Conservation (phyloP, 768 basidiomycete genomes). For the Lentinula lateritia region DNA sequence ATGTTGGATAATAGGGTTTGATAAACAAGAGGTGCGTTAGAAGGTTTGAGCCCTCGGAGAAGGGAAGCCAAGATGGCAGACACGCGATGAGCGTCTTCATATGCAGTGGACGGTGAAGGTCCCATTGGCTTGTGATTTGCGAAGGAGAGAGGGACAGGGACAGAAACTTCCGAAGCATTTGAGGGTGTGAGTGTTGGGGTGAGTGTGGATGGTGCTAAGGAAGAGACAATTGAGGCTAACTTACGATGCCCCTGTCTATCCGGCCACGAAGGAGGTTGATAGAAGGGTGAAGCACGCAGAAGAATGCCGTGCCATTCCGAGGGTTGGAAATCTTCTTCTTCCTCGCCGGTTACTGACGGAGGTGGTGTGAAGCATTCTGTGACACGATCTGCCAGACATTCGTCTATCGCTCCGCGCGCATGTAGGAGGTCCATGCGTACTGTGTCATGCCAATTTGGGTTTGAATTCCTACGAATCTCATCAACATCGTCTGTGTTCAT, state of each 20-base stretch:
- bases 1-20: conserved; percentile 61
- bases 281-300: neutral
- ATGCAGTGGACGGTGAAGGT: neutral
- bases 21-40: conserved; percentile 64
- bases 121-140: neutral
- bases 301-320: conserved; percentile 8
- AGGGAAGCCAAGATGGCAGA: conserved; percentile 61
- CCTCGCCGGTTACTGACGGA: neutral
- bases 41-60: conserved; percentile 25
- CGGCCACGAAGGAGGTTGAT: neutral
- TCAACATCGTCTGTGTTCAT: conserved; percentile 48
- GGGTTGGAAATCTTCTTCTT: neutral
- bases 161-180: conserved; percentile 1
- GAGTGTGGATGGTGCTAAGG: neutral
- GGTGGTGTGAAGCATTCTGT: conserved; percentile 1
- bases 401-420: conserved; percentile 1
- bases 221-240: neutral
- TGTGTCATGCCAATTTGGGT: conserved; percentile 66
- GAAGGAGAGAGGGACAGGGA: neutral
- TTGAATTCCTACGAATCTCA: conserved; percentile 70
- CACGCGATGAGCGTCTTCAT: neutral
- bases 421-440: neutral
- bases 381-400: conserved; percentile 3
- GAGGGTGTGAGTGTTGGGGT: neutral
- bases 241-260: neutral